Evolutionary conservation across 495 filamentous ascomycete species (phyloP).

Genomic region (Aspergillus nanangensis): DNA sequence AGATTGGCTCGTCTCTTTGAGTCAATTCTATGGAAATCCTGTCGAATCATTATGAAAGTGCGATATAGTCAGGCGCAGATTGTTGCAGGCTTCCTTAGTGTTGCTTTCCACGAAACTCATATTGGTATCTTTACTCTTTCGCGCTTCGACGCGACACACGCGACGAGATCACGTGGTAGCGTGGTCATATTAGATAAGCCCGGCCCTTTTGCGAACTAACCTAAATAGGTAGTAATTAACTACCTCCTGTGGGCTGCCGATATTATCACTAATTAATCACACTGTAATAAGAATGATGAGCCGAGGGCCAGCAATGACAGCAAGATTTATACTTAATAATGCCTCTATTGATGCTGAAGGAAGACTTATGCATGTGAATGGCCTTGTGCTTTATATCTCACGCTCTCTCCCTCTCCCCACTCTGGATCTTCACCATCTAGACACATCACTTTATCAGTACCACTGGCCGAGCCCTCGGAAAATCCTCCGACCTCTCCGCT

Average conservation of each 20-base stretch:
- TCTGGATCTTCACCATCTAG: no score
- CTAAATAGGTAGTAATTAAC: no score
- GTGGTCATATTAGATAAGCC: no score
- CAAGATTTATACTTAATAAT: neutral
- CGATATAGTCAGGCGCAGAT: neutral
- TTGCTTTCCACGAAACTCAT: neutral
- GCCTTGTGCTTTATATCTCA: no score
- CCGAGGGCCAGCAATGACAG: neutral
- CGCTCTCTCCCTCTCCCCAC: no score
- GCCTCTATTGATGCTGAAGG: neutral
- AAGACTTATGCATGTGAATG: neutral
- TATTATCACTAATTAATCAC: neutral
- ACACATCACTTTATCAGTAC: no score
- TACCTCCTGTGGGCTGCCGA: no score
- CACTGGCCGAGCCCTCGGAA: constrained; percentile 1
- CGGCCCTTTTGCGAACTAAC: no score
- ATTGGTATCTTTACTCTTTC: neutral
- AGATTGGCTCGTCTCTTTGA: constrained; percentile 70
- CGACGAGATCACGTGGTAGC: neutral
- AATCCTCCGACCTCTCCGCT: constrained; percentile 15
- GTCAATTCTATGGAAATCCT: constrained; percentile 70
- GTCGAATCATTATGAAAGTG: constrained; percentile 60
- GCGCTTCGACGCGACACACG: neutral
- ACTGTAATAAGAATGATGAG: neutral
- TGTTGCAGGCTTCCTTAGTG: neutral